Evolutionary conservation across 768 basidiomycete species (phyloP).

Genomic region (Dioszegia aurantiaca): DNA sequence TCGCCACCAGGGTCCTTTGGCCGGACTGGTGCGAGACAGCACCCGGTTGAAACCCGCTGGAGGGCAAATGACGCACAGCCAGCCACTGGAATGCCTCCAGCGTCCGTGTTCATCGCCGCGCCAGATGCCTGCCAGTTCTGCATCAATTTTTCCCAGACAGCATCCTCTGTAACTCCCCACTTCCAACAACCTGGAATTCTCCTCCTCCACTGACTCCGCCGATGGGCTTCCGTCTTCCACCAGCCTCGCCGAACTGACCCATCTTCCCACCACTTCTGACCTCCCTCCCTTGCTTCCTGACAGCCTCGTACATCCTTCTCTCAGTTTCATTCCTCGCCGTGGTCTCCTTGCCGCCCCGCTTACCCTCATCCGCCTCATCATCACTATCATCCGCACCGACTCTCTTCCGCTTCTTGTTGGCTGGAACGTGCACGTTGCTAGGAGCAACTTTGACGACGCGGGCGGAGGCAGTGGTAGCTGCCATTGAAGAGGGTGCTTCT

Average conservation of each 20-base stretch:
- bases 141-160: conserved; percentile 18
- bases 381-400: conserved; percentile 48
- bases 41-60: no score
- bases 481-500: conserved; percentile 43
- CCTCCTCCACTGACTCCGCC: conserved; percentile 27
- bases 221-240: conserved; percentile 8
- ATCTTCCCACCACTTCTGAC: conserved; percentile 69
- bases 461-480: conserved; percentile 24
- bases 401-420: conserved; percentile 49
- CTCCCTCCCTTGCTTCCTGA: conserved; percentile 75
- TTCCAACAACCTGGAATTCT: conserved; percentile 51
- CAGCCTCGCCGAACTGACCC: conserved; percentile 41
- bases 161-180: conserved; percentile 47
- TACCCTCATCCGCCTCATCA: conserved; percentile 54
- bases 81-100: no score
- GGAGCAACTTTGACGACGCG: conserved; percentile 21
- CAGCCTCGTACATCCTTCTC: conserved; percentile 78
- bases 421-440: conserved; percentile 17
- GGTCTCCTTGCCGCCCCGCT: conserved; percentile 38
- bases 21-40: no score
- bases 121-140: neutral
- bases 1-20: no score
- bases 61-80: no score
- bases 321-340: conserved; percentile 61
- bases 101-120: neutral